Percentiles rank a stretch among this genome's conserved stretches.
Evolutionary conservation across 140 eudicot genomes (phyloP).

Genomic region (Flaveria floridana): DNA sequence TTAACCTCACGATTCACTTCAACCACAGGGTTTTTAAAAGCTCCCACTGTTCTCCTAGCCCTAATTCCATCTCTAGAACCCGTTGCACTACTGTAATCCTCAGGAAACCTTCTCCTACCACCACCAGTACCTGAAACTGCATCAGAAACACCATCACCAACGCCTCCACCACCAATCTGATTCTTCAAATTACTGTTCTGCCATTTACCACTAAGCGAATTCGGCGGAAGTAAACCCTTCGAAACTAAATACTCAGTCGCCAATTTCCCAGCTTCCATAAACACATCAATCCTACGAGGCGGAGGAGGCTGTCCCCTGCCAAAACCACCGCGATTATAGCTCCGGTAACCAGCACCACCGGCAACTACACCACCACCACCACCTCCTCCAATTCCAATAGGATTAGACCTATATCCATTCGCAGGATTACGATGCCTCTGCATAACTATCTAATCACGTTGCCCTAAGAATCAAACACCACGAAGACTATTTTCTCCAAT

Average conservation of each 20-base stretch:
- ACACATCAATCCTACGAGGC: constrained; percentile 58
- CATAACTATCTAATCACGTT: constrained; percentile 20
- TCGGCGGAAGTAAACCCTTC: constrained; percentile 68
- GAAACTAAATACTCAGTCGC: constrained; percentile 90
- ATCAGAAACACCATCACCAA: constrained; percentile 31
- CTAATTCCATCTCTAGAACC: constrained; percentile 41
- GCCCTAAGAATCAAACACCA: constrained; percentile 11
- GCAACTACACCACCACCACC: constrained; percentile 41
- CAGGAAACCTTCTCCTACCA: constrained; percentile 48
- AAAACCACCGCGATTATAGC: constrained; percentile 56
- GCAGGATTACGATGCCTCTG: constrained; percentile 66
- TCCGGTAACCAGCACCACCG: constrained; percentile 57
- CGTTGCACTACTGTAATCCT: constrained; percentile 37
- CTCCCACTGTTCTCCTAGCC: constrained; percentile 50
- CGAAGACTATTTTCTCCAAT: constrained; percentile 9
- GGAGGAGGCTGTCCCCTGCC: constrained; percentile 74
- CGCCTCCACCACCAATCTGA: constrained; percentile 38
- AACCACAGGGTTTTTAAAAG: constrained; percentile 49
- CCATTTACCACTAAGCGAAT: constrained; percentile 56
- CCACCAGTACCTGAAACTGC: constrained; percentile 41
- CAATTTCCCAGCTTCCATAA: constrained; percentile 82
- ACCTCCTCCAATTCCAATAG: constrained; percentile 45
- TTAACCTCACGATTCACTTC: constrained; percentile 54
- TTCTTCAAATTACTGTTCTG: constrained; percentile 51
- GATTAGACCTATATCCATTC: constrained; percentile 57